Conservation (phyloP, 768 basidiomycete genomes). For the Ramaria rubella region DNA sequence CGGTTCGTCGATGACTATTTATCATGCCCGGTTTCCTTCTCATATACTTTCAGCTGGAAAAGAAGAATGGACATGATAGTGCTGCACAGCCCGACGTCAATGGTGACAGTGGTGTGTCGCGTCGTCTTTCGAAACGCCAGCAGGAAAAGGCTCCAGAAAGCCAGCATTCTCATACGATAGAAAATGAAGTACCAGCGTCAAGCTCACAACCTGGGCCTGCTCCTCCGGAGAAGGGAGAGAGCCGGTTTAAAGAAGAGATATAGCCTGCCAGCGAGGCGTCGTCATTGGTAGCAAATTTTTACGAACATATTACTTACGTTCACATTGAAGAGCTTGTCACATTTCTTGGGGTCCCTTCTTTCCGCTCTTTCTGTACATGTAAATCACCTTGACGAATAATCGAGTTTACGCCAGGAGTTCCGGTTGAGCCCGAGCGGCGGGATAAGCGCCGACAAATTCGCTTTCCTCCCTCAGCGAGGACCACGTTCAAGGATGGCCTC, state of each 20-base stretch:
- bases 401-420: background rate
- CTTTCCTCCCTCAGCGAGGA: constrained; percentile 31
- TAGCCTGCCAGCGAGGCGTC: too few species aligned
- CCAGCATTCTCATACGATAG: constrained; percentile 29
- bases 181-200: constrained; percentile 13
- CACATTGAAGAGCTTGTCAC: background rate
- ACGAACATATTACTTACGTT: background rate
- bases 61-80: constrained; percentile 29
- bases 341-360: background rate
- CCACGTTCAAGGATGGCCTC: constrained; percentile 1
- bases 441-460: constrained; percentile 28
- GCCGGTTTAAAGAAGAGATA: constrained; percentile 20
- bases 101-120: constrained; percentile 29
- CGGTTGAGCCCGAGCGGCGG: background rate
- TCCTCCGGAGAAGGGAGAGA: constrained; percentile 17
- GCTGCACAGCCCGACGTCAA: constrained; percentile 17
- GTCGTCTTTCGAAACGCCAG: constrained; percentile 51
- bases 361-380: background rate
- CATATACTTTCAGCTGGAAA: constrained; percentile 35
- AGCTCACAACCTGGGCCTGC: constrained; percentile 4
- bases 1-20: constrained; percentile 40
- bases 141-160: constrained; percentile 72
- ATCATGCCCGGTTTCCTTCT: constrained; percentile 10
- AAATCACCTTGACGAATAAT: background rate
- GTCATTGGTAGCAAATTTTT: background rate